Evolutionary conservation across 2,329 filamentous ascomycete species (phyloP), one percentile per base, ranked within the genome.

Genomic region (Trichoderma atrobrunneum): DNA sequence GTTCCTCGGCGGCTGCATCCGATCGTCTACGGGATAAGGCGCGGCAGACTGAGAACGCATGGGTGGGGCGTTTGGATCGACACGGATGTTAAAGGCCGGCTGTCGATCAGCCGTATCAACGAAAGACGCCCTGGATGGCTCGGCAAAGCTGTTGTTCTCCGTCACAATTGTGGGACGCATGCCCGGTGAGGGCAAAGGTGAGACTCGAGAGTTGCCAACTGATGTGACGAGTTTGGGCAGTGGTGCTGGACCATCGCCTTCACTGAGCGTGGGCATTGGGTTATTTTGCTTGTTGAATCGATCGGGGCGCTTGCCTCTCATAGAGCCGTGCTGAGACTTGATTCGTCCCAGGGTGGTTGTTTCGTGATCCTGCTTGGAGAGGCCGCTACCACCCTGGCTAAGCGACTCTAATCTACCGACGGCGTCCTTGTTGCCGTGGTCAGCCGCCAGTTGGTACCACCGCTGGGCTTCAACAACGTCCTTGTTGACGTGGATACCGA

Each of bases 331-430:
- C 75, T 92, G 90, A 4, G 90, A 94, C 81, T 92, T 97, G 84
- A 99, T 98, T 68, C 92, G 90, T 65, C 90, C 92, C 75, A 99
- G 90, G 0, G 96, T 95, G 56, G 97, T 91, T 70, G 94, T 93
- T 81, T 98, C 95, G 80, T 99, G 96, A 78, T 98, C 96, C 76
- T 91, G 89, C 83, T 95, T 95, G 3, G 94, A 97, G 61, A 98
- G 85, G 4, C 93, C 93, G 81, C 93, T 93, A 71, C 93, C 93
- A 71, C 93, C 92, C 76, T 93, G 90, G 61, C 90, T 91, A 67
- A 99, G 90, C 65, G 93, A 94, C 63, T 97, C 93, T 72, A 99
- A 89, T 57, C 96, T 90, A 60, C 88, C 88, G 63, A 90, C 84
- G 14, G 96, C 96, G 81, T 99, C 96, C 77, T 93, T 92, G 82